phyloP scores from a whole-genome alignment of 2,329 filamentous ascomycete genomes.

The Ceratocystis lukuohia region DNA sequence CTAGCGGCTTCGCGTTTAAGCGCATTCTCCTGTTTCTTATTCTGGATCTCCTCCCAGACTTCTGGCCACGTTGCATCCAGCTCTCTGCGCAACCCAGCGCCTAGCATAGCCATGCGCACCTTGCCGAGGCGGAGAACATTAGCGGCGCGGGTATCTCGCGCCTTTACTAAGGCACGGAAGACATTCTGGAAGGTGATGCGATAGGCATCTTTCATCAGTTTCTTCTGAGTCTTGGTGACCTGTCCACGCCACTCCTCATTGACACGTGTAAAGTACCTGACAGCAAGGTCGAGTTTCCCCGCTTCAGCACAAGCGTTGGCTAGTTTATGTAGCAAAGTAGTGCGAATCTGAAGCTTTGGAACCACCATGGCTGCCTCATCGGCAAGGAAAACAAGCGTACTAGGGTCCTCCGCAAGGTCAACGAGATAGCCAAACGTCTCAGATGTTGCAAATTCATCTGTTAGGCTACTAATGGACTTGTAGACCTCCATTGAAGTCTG shows the following conservation, averaged over 20 bases:
- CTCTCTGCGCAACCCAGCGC: constrained; percentile 13
- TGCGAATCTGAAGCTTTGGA: constrained; percentile 13
- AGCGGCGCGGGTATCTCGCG: constrained; percentile 3
- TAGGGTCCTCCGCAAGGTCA: constrained; percentile 3
- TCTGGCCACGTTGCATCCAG: constrained; percentile 14
- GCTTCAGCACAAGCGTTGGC: constrained; percentile 25
- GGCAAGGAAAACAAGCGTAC: constrained; percentile 12
- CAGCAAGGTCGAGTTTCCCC: constrained; percentile 27
- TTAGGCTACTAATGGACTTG: constrained; percentile 19
- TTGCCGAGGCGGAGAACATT: constrained; percentile 10
- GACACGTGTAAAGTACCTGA: constrained; percentile 19
- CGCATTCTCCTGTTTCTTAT: constrained; percentile 8
- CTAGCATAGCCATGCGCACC: constrained; percentile 12
- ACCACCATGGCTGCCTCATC: constrained; percentile 14
- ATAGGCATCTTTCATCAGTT: constrained; percentile 15
- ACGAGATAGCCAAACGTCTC: constrained; percentile 18
- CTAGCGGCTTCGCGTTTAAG: background rate
- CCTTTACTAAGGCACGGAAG: constrained; percentile 4
- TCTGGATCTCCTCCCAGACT: constrained; percentile 11
- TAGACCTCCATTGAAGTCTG: constrained; percentile 20
- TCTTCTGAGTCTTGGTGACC: constrained; percentile 8
- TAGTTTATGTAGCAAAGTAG: constrained; percentile 21
- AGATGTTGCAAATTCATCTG: constrained; percentile 20
- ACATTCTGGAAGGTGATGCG: constrained; percentile 20
- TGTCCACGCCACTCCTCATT: constrained; percentile 12